Conservation (phyloP, 1,284 basidiomycete species). For the Limonomyces culmigenus region DNA sequence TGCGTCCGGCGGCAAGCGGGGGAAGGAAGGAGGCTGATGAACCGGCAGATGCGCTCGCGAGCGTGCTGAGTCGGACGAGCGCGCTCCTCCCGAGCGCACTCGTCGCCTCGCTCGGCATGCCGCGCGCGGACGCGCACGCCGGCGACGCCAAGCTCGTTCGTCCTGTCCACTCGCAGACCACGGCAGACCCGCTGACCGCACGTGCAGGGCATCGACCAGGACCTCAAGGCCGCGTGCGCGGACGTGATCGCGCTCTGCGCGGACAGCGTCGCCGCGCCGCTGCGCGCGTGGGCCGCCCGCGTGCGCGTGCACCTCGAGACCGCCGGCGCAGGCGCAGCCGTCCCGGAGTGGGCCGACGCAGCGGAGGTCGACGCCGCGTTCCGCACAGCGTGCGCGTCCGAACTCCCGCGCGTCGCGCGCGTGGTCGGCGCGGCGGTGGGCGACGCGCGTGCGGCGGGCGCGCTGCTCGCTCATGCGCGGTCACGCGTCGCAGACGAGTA, state of each 20-base stretch:
- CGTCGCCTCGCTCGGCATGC: conserved; percentile 48
- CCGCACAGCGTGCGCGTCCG: conserved; percentile 29
- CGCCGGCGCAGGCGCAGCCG: conserved; percentile 7
- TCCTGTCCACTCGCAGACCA: conserved; percentile 4
- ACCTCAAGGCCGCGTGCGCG: conserved; percentile 71
- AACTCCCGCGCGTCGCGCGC: conserved; percentile 35
- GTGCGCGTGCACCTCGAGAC: conserved; percentile 14
- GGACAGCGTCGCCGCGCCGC: conserved; percentile 27
- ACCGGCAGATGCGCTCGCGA: conserved; percentile 50
- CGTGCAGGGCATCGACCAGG: conserved; percentile 66
- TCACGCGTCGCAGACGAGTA: conserved; percentile 65
- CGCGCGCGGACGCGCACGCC: conserved; percentile 34
- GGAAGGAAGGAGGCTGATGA: neutral
- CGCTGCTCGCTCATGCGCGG: conserved; percentile 61
- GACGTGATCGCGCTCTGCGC: conserved; percentile 57
- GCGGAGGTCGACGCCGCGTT: conserved; percentile 34
- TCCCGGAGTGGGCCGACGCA: conserved; percentile 25
- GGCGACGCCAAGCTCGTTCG: conserved; percentile 34
- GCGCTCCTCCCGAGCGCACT: conserved; percentile 53
- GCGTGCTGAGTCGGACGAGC: conserved; percentile 57
- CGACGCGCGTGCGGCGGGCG: conserved; percentile 58
- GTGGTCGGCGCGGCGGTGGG: conserved; percentile 61
- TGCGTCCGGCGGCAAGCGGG: neutral
- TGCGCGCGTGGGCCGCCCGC: conserved; percentile 43
- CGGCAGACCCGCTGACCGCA: conserved; percentile 2